Base-by-base conservation (phyloP, 164 flowering plant species). In the Vitis rupestris region DNA sequence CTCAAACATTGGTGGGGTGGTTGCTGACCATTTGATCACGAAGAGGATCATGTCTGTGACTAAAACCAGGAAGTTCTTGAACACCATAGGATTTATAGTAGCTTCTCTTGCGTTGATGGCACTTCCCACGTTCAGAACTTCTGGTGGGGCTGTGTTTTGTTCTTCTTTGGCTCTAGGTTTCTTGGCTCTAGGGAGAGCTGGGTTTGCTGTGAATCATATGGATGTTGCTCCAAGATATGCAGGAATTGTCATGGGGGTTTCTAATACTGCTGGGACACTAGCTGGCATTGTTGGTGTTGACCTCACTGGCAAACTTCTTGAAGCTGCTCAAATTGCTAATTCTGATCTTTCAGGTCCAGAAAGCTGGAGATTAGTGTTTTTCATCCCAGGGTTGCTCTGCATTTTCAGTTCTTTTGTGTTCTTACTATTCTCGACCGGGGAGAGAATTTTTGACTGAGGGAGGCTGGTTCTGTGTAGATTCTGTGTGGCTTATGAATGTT, bases 131-230 rank as follows among this genome's bases (percentile, higher is more conserved):
- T 88, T 91, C 71, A 81, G 91, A 76, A 83, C 89, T 11, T 79
- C 94, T 30, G 67, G 69, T 67, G 95, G 97, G 7, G 98, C 88
- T 37, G 80, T 93, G 53, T 76, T 93, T 59, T 91, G 92, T 74
- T 91, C 98, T 64, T 89, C 97, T 9, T 79, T 93, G 67, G 89
- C 97, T 70, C 92, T 91, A 69, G 98, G 98, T 31, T 91, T 90
- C 80, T 80, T 93, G 77, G 97, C 98, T 6, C 80, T 93, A 6
- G 97, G 97, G 13, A 82, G 98, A 79, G 98, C 97, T 51, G 98
- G 98, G 14, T 93, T 93, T 82, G 98, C 98, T 4, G 94, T 93
- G 62, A 93, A 93, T 72, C 98, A 93, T 79, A 86, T 93, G 97
- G 98, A 90, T 76, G 77, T 92, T 77, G 96, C 98, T 70, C 98